Percentiles rank a stretch among this genome's conserved stretches.
Evolutionary conservation across 2,329 filamentous ascomycete species (phyloP).

Genomic region (Herpotrichia juniperi): DNA sequence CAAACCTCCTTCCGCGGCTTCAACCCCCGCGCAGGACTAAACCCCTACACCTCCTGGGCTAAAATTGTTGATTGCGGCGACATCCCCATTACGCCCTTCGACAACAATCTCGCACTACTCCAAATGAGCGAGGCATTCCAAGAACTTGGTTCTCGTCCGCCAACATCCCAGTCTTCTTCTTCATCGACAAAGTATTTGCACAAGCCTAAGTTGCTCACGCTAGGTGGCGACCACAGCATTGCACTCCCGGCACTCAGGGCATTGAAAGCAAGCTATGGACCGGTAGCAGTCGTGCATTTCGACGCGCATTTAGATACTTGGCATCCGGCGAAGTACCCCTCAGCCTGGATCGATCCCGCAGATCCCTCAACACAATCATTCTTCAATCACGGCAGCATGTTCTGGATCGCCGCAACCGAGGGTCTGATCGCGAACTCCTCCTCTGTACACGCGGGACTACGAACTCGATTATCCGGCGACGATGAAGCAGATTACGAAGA

Average conservation of each 20-base stretch:
- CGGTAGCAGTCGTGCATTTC: slow-evolving; percentile 58
- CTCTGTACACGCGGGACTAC: slow-evolving; percentile 81
- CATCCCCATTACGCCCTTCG: slow-evolving; percentile 84
- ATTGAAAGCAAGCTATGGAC: slow-evolving; percentile 52
- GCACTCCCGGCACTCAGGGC: slow-evolving; percentile 58
- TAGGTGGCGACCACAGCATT: slow-evolving; percentile 59
- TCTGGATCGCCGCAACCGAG: slow-evolving; percentile 84
- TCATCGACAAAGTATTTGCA: slow-evolving; percentile 50
- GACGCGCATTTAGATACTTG: slow-evolving; percentile 80
- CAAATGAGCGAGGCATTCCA: slow-evolving; percentile 85
- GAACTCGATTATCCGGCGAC: slow-evolving; percentile 73
- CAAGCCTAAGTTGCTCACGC: slow-evolving; percentile 53
- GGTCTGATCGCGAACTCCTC: slow-evolving; percentile 76
- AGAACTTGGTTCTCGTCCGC: slow-evolving; percentile 64
- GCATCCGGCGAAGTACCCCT: slow-evolving; percentile 81
- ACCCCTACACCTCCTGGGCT: slow-evolving; percentile 82
- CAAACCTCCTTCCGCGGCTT: slow-evolving; percentile 81
- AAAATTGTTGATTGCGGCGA: slow-evolving; percentile 87
- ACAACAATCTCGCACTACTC: slow-evolving; percentile 78
- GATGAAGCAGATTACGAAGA: slow-evolving; percentile 75
- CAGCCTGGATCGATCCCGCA: slow-evolving; percentile 66
- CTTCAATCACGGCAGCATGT: slow-evolving; percentile 91
- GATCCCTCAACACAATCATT: slow-evolving; percentile 67
- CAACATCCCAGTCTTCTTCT: slow-evolving; percentile 41
- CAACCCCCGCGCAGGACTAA: slow-evolving; percentile 81